Evolutionary conservation across 148 eudicot species (phyloP).

Genomic region (Hydrangea macrophylla): DNA sequence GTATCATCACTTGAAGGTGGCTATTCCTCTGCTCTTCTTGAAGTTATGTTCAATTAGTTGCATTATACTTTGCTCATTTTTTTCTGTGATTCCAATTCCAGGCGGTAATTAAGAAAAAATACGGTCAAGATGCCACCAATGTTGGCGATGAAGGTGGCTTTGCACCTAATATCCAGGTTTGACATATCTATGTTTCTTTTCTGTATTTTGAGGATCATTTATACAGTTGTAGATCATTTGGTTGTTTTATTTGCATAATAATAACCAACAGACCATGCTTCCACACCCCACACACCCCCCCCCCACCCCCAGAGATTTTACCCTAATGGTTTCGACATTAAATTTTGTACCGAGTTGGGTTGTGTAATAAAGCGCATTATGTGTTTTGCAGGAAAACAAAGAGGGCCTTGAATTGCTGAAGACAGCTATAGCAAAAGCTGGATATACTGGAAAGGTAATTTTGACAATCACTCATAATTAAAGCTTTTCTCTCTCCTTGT

Average conservation of each 20-base stretch:
- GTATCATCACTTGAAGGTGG: slow-evolving; percentile 45
- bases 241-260: too few relatives aligned
- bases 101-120: slow-evolving; percentile 97
- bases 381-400: slow-evolving; percentile 67
- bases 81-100: slow-evolving; percentile 30
- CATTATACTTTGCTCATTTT: neutral
- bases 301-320: neutral
- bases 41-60: neutral
- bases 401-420: slow-evolving; percentile 93
- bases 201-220: neutral
- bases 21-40: neutral
- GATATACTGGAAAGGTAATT: slow-evolving; percentile 81
- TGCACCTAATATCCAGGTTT: slow-evolving; percentile 94
- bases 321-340: neutral
- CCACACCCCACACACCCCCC: too few relatives aligned
- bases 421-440: slow-evolving; percentile 88
- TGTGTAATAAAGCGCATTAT: neutral
- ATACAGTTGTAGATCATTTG: too few relatives aligned
- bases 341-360: neutral
- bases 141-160: slow-evolving; percentile 99
- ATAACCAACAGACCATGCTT: too few relatives aligned
- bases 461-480: neutral
- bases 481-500: neutral
- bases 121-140: slow-evolving; percentile 98
- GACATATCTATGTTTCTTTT: neutral